Evolutionary conservation across 2,329 filamentous ascomycete species (phyloP), one percentile per base, ranked within the genome.

Genomic region (Fusarium verticillioides): DNA sequence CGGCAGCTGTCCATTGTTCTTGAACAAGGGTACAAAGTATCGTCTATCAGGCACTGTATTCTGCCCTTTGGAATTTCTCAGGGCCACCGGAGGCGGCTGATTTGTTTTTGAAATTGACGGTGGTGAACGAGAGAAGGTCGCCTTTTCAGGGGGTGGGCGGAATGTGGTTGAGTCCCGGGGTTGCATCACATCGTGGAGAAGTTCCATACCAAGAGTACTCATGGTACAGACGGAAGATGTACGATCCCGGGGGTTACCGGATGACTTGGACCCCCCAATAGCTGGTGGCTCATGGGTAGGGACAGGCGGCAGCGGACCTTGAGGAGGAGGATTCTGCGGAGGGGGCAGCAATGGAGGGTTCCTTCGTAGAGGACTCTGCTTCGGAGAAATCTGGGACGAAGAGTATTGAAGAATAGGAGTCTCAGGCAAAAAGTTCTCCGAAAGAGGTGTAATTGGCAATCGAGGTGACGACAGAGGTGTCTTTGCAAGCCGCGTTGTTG

Each of bases 191-290:
- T 78, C 76, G 13, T 32, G 43, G 39, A 75, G 54, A 16, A 77
- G 74, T 26, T 74, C 65, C 46, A 59, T 69, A 39, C 72, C 72
- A 13, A 78, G 64, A 7, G 73, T 77, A 40, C 76, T 78, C 72
- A 78, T 75, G 4, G 73, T 72, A 21, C 65, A 69, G 32, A n/a
- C 39, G 13, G 75, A 77, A 9, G 44, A 64, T 34, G 50, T 26
- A 15, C 59, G 44, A 39, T n/a, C 32, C 11, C 7, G 39, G 13
- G 34, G 26, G 30, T n/a, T 26, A 16, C 34, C 37, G 11, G 58
- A 43, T 5, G 18, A 30, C 8, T 26, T 32, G 11, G 13, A 3
- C 23, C n/a, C 26, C 19, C 28, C 28, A n/a, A 7, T 18, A 23
- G 28, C 42, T 26, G 30, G 8, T 18, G 36, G 10, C 19, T 26